Percentiles rank a stretch among this genome's conserved stretches.
Conservation (phyloP, 805 yeast species). For the Kuraishia piskuri region DNA sequence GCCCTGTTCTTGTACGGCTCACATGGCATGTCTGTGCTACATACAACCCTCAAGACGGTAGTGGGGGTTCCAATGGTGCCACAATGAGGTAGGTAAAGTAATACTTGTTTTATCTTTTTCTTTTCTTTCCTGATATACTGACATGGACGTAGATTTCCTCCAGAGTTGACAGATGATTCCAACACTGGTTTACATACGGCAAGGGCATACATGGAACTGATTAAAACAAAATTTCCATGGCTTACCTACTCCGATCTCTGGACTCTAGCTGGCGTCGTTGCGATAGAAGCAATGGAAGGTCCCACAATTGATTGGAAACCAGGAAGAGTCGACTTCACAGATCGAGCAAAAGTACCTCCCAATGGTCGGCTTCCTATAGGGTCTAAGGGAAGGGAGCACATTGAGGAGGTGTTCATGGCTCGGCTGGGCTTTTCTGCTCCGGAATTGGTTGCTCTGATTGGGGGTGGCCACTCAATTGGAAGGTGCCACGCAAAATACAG, state of each 20-base stretch:
- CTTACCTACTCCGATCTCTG: slow-evolving; percentile 72
- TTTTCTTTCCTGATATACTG: neutral
- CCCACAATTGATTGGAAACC: slow-evolving; percentile 78
- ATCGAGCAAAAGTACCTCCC: slow-evolving; percentile 42
- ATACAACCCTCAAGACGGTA: slow-evolving; percentile 43
- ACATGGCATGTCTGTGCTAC: slow-evolving; percentile 92
- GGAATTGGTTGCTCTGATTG: slow-evolving; percentile 66
- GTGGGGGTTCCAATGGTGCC: slow-evolving; percentile 68
- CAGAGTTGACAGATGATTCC: slow-evolving; percentile 48
- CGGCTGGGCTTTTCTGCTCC: slow-evolving; percentile 63
- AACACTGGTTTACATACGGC: slow-evolving; percentile 60
- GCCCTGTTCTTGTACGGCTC: slow-evolving; percentile 70
- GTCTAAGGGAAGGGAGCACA: slow-evolving; percentile 52
- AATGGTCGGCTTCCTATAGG: slow-evolving; percentile 76
- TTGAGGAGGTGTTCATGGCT: slow-evolving; percentile 45
- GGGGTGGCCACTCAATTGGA: slow-evolving; percentile 74
- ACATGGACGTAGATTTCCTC: slow-evolving; percentile 23
- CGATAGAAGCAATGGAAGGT: slow-evolving; percentile 72
- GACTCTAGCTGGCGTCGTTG: slow-evolving; percentile 72
- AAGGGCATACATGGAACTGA: slow-evolving; percentile 44
- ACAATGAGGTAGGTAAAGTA: slow-evolving; percentile 37
- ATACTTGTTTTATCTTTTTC: neutral
- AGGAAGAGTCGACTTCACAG: slow-evolving; percentile 60
- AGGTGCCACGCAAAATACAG: slow-evolving; percentile 55
- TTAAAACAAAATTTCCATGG: slow-evolving; percentile 57